A percentile compares a stretch with the other conserved stretches of the same genome.
Conservation (phyloP, 768 basidiomycete species). For the Suillus subalutaceus region DNA sequence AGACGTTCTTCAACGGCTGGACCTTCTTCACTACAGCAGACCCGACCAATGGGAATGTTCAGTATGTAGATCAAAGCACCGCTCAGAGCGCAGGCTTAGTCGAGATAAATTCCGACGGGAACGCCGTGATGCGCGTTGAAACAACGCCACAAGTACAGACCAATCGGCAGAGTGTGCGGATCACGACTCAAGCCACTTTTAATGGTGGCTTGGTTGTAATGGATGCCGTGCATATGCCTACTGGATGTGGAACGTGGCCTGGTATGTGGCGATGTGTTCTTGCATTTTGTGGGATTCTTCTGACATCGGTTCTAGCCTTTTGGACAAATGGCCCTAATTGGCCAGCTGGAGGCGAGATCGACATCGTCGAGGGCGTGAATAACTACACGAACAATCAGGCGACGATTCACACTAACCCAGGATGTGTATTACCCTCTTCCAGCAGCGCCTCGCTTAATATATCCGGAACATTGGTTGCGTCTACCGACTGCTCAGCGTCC, state of each 20-base stretch:
- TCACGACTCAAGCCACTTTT: constrained; percentile 62
- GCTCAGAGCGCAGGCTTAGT: constrained; percentile 64
- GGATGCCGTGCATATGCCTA: constrained; percentile 89
- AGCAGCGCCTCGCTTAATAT: constrained; percentile 53
- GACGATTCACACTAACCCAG: constrained; percentile 76
- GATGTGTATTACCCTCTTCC: constrained; percentile 63
- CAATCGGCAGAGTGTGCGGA: constrained; percentile 77
- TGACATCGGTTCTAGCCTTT: constrained; percentile 36
- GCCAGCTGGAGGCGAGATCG: constrained; percentile 68
- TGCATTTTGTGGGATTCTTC: neutral
- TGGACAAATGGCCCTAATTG: constrained; percentile 54
- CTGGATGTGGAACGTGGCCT: constrained; percentile 89
- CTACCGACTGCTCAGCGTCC: constrained; percentile 70
- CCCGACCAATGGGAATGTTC: constrained; percentile 76
- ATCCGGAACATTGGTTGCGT: constrained; percentile 65
- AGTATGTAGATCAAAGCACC: constrained; percentile 64
- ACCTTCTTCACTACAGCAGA: constrained; percentile 68
- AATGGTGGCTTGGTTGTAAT: constrained; percentile 75
- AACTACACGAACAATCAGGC: constrained; percentile 82
- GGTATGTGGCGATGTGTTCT: constrained; percentile 27
- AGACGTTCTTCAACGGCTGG: constrained; percentile 83
- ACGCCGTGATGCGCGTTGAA: constrained; percentile 88
- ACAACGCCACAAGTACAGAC: constrained; percentile 73
- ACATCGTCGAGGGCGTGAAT: constrained; percentile 83
- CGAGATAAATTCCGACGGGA: constrained; percentile 66